These are phyloP conservation scores for Gymnopilus junonius DNA, from an alignment of 768 basidiomycete genomes.

Conservation along the genomic window DNA sequence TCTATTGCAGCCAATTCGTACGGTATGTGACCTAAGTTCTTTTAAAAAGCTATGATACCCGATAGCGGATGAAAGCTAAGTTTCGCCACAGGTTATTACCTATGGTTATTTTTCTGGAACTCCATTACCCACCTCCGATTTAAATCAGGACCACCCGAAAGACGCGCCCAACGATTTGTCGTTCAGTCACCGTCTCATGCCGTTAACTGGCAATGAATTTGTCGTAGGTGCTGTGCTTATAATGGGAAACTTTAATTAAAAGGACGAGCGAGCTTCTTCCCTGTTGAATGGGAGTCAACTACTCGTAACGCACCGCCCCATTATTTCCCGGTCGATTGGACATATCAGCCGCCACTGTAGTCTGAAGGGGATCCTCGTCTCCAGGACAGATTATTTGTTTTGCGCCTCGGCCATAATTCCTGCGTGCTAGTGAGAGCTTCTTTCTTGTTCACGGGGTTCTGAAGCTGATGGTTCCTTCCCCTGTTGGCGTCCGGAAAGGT, in stretches of 20 bases:
- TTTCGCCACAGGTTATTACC: constrained; percentile 2
- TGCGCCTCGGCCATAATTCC: neutral
- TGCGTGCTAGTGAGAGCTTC: neutral
- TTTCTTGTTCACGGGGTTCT: neutral
- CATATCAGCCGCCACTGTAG: neutral
- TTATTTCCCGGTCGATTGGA: neutral
- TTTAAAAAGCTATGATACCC: neutral
- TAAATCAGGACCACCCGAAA: neutral
- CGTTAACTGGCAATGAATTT: too few species aligned
- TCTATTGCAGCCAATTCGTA: neutral
- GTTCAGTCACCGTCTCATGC: too few species aligned
- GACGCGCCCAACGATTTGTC: neutral
- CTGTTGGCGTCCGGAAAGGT: neutral
- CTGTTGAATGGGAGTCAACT: neutral
- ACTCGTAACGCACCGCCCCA: neutral
- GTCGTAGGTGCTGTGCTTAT: neutral
- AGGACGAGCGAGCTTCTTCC: neutral
- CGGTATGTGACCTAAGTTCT: neutral
- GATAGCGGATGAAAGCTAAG: neutral
- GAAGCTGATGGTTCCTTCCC: neutral
- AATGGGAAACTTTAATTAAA: neutral
- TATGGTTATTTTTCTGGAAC: neutral
- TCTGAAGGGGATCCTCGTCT: neutral
- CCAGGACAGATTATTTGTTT: neutral
- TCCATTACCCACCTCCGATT: neutral